These are phyloP conservation scores for Phaseolus coccineus DNA, from an alignment of 331 rosid genomes.

Conservation along the genomic window DNA sequence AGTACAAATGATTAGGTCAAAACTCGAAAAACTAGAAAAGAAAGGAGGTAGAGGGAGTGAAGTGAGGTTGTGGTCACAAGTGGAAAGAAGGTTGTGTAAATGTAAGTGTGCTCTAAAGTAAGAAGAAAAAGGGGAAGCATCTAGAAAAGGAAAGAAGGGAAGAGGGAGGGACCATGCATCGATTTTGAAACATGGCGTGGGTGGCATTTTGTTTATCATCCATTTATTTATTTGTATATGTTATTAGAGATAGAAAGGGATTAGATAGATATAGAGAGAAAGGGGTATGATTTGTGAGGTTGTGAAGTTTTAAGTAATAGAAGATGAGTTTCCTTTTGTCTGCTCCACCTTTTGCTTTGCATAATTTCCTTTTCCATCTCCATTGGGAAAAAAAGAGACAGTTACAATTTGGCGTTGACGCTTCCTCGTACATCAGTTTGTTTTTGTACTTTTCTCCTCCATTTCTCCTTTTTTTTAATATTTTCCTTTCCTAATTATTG, in stretches of 20 bases:
- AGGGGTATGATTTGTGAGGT: conserved; percentile 33
- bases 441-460: conserved; percentile 39
- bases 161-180: conserved; percentile 62
- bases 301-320: conserved; percentile 30
- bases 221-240: background rate
- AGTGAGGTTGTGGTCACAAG: conserved; percentile 59
- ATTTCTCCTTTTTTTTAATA: background rate
- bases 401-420: conserved; percentile 66
- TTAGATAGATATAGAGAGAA: conserved; percentile 23
- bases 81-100: conserved; percentile 33
- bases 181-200: conserved; percentile 41
- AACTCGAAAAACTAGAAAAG: conserved; percentile 39
- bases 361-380: conserved; percentile 57
- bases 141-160: conserved; percentile 54
- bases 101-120: conserved; percentile 54
- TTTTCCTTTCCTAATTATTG: conserved; percentile 30
- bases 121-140: conserved; percentile 47
- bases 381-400: conserved; percentile 49
- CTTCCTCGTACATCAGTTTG: conserved; percentile 76
- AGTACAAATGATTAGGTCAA: conserved; percentile 42
- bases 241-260: conserved; percentile 14
- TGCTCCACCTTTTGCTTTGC: conserved; percentile 52
- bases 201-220: conserved; percentile 36
- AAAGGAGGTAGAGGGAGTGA: conserved; percentile 41
- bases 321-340: conserved; percentile 41